Evolutionary conservation across 164 flowering plant species (phyloP).

Genomic region (Magnolia kwangsiensis): DNA sequence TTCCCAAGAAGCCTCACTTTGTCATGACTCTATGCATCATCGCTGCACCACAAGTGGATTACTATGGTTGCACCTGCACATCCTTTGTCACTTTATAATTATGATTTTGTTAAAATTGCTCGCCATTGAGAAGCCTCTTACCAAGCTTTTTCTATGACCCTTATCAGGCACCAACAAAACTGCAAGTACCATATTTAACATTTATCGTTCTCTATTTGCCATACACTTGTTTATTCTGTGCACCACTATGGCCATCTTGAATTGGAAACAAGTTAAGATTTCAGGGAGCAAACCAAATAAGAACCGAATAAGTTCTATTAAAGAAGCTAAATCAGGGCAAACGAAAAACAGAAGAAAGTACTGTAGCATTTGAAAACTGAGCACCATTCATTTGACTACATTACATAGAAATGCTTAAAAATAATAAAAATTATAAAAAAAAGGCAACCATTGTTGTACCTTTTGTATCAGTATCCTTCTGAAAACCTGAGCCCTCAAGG

Average conservation of each 20-base stretch:
- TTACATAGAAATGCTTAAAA: neutral
- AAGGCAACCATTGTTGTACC: conserved; percentile 34
- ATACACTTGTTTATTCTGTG: neutral
- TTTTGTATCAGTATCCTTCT: conserved; percentile 81
- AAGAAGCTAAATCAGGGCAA: neutral
- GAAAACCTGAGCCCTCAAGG: conserved; percentile 74
- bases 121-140: neutral
- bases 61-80: too few relatives aligned
- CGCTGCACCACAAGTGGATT: too few relatives aligned
- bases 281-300: neutral
- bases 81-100: too few relatives aligned
- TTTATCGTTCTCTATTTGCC: neutral
- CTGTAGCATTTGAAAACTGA: neutral
- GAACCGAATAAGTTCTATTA: neutral
- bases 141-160: neutral
- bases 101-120: too few relatives aligned
- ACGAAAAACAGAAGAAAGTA: neutral
- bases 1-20: too few relatives aligned
- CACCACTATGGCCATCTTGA: neutral
- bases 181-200: neutral
- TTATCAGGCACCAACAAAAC: neutral
- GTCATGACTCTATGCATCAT: too few relatives aligned
- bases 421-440: neutral
- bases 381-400: neutral
- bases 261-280: neutral